A percentile compares a stretch with the other conserved stretches of the same genome.
Conservation (phyloP, 2,329 filamentous ascomycete genomes). For the Cercospora brassicicola region DNA sequence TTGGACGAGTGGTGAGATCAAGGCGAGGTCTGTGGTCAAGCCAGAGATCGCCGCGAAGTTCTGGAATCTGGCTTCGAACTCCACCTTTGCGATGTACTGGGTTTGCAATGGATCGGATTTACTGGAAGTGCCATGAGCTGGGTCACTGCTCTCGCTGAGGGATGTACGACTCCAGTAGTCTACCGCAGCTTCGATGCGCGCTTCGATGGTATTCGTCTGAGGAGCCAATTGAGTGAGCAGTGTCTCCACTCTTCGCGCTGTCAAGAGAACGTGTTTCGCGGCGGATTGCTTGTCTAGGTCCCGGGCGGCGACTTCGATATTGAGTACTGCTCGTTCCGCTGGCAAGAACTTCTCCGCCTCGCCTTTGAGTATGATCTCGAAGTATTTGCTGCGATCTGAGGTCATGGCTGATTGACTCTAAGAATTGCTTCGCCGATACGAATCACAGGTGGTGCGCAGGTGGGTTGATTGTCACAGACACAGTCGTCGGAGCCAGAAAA, state of each 20-base stretch:
- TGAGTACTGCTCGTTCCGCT: slow-evolving; percentile 14
- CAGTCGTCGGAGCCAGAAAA: neutral
- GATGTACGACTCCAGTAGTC: slow-evolving; percentile 20
- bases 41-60: slow-evolving; percentile 6
- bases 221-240: slow-evolving; percentile 11
- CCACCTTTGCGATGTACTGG: slow-evolving; percentile 5
- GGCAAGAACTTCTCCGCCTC: neutral
- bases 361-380: slow-evolving; percentile 8
- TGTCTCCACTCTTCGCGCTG: slow-evolving; percentile 9
- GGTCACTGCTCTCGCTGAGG: slow-evolving; percentile 11
- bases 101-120: neutral
- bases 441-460: neutral
- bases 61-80: slow-evolving; percentile 15
- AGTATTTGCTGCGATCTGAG: neutral
- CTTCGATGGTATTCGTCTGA: slow-evolving; percentile 3
- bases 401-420: neutral
- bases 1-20: neutral
- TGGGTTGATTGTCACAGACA: neutral
- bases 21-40: neutral
- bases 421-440: neutral
- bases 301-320: neutral
- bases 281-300: neutral
- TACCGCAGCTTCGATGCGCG: neutral
- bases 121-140: neutral
- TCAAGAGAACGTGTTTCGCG: neutral